Base-by-base conservation (phyloP, 768 basidiomycete genomes). In the Agrocybe pediades region DNA sequence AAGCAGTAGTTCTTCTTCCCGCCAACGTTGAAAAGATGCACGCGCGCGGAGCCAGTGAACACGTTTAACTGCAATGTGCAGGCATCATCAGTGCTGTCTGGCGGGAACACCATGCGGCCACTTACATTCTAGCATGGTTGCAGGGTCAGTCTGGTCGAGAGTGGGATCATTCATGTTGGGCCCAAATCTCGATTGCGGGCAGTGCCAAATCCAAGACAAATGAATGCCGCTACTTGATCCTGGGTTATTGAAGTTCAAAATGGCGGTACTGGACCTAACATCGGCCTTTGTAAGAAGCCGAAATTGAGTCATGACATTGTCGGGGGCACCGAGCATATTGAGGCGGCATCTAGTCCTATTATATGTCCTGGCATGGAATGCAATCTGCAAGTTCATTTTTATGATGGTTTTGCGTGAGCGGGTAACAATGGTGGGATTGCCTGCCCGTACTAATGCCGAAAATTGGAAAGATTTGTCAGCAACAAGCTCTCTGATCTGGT, bases 171-270 rank as follows among this genome's bases (percentile, higher is more conserved):
- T 36, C 11, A 49, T 15, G 11, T 40, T 17, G 13, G 30, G 47
- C 3, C 17, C 47, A n/a, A 49, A 21, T 15, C 39, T 20, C 24
- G n/a, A 6, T 2, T 3, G 39, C 1, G 25, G 36, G 9, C 21
- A 21, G 19, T 49, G 33, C 48, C 48, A 49, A 8, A 49, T 49
- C 48, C 48, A 49, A 1, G 48, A 49, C 1, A 49, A 24, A 3
- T 26, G 36, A 9, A 49, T n/a, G 5, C 33, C 26, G 1, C 36
- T 41, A 1, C 36, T 41, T 5, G 33, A 36, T 5, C 48, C 48
- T 13, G 48, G 39, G 11, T 15, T 41, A 19, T 49, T 49, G 6
- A 23, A 40, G 41, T 49, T 24, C 7, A 49, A 15, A 15, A 49
- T 49, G 7, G 48, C 48, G 1, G 48, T 49, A 21, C 48, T 49